Evolutionary conservation across 768 basidiomycete genomes (phyloP), one percentile per base, ranked within the genome.

Genomic region (Rhodotorula diobovata): DNA sequence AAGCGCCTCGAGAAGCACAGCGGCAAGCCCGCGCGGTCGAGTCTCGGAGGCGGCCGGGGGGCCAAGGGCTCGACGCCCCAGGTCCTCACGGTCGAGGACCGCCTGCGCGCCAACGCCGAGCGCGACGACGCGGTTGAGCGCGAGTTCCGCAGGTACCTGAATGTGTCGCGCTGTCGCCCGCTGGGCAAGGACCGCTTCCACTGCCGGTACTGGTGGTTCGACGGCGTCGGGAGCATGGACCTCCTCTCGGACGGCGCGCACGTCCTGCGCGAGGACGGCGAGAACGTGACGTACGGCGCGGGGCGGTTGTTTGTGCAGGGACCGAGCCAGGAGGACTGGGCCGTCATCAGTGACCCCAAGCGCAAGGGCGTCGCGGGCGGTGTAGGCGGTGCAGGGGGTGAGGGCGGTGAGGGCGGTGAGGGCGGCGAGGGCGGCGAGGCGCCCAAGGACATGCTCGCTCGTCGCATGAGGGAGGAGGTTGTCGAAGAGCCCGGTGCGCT

Each of bases 181-280:
- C 78, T 98, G 61, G 96, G 96, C 23, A 85, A 86, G 72, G 96
- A 99, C 79, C 85, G 96, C 63, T 99, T 97, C 81, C 90, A 90
- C 78, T 95, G 96, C 79, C 87, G 91, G 43, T 84, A 96, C 69
- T 99, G 95, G 95, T 99, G 95, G 95, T 91, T 97, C 79, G 95
- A 99, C 81, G 95, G 95, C 18, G 86, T 93, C 84, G 95, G 95
- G 14, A 87, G 88, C 11, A 88, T 76, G 73, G 66, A 70, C 23
- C 68, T 78, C 30, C 46, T 73, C 30, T 35, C 41, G 30, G 12
- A 54, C 34, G 37, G 65, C 64, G 28, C 32, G 16, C n/a, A 7
- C 14, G 51, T 53, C 51, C 51, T 53, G 28, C n/a, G 30, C 6
- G 72, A 48, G 3, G 34, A 54, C 28, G 87, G 86, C 73, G 90